A percentile compares a stretch with the other conserved stretches of the same genome.
phyloP scores from a whole-genome alignment of 169 alveolate species.

The Cryptosporidium ubiquitum region DNA sequence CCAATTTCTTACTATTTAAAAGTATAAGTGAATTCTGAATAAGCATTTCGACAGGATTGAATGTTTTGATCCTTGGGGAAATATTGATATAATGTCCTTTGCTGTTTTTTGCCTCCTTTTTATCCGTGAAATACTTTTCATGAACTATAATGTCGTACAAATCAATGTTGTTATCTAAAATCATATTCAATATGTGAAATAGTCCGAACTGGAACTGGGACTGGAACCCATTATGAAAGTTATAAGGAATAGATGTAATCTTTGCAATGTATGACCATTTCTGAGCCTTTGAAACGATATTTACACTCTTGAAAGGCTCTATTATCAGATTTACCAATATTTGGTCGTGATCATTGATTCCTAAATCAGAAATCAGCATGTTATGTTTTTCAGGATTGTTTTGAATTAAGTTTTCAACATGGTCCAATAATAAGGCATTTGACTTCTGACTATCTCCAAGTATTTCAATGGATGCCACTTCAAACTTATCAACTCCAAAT shows the following conservation, averaged over 20 bases:
- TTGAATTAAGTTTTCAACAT: slow-evolving; percentile 7
- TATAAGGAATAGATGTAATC: slow-evolving; percentile 26
- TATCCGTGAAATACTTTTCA: slow-evolving; percentile 11
- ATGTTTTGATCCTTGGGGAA: neutral
- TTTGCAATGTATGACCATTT: slow-evolving; percentile 6
- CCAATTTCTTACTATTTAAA: neutral
- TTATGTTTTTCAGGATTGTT: neutral
- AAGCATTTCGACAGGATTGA: slow-evolving; percentile 17
- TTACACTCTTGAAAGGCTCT: slow-evolving; percentile 10
- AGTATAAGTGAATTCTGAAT: slow-evolving; percentile 1
- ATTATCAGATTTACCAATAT: neutral
- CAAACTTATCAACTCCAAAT: slow-evolving; percentile 22
- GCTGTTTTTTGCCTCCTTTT: neutral
- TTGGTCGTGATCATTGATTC: neutral
- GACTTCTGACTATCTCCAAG: neutral
- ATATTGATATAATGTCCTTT: slow-evolving; percentile 7
- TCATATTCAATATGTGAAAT: neutral
- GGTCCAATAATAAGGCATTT: neutral
- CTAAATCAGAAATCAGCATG: neutral
- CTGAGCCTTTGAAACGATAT: slow-evolving; percentile 12
- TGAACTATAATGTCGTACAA: slow-evolving; percentile 25
- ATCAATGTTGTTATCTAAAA: slow-evolving; percentile 7
- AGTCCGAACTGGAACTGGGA: neutral
- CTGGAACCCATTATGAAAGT: neutral
- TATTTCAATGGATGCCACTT: neutral